phyloP scores from a whole-genome alignment of 2,329 filamentous ascomycete species.

The Aureobasidium sp. region DNA sequence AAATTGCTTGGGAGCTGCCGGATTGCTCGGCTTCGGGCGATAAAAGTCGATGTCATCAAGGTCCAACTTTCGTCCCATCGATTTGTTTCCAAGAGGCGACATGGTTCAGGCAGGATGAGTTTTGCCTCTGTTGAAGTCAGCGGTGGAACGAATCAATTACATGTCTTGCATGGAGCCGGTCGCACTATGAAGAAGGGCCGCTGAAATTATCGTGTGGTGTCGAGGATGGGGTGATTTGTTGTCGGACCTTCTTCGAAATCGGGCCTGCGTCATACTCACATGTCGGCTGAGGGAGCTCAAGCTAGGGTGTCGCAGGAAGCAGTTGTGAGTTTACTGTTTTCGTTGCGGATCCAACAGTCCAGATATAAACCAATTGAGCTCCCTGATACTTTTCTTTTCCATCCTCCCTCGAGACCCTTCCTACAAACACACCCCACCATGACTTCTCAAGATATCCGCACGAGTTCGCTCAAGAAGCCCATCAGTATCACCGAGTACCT shows the following conservation, averaged over 20 bases:
- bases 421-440: neutral
- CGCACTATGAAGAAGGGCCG: conserved; percentile 6
- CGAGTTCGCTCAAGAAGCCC: conserved; percentile 14
- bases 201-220: neutral
- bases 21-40: neutral
- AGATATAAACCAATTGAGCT: conserved; percentile 5
- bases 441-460: conserved; percentile 16
- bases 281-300: conserved; percentile 4
- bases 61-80: neutral
- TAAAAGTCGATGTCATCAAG: neutral
- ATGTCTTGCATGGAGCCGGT: neutral
- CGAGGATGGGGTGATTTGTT: conserved; percentile 9
- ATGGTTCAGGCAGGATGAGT: neutral
- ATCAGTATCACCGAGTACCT: conserved; percentile 27
- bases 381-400: neutral
- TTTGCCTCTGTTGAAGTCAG: neutral
- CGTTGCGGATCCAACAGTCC: neutral
- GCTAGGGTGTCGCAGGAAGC: neutral
- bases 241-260: conserved; percentile 2
- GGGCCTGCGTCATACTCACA: neutral
- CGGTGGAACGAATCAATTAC: neutral
- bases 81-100: neutral
- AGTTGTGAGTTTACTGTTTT: neutral
- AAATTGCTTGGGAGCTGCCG: neutral
- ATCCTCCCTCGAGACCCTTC: neutral